Base-by-base conservation (phyloP, 1,139 yeast species). In the Nakaseomyces glabratus region DNA sequence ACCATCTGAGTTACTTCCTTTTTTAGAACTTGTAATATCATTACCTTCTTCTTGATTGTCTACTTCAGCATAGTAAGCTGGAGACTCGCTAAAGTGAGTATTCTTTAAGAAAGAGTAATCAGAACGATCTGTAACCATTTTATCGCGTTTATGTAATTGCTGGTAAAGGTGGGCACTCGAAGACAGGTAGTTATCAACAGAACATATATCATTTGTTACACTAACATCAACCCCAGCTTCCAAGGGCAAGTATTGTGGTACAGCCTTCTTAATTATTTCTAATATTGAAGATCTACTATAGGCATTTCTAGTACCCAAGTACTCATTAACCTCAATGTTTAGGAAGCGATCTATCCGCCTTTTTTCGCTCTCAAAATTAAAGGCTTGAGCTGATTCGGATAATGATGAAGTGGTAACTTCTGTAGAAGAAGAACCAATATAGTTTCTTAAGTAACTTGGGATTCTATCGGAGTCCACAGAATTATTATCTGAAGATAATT, bases 181-280 rank as follows among this genome's bases (percentile, higher is more conserved):
- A 9, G 36, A 32, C 28, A 51, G 55, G 37, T 43, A 51, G 28
- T 52, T 52, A n/a, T 38, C 29, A 4, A 36, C 33, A 9, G 52
- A 46, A 34, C 55, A 51, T 13, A 53, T 47, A 35, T 52, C 37
- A 35, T 52, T 53, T 13, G 57, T 49, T n/a, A 41, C 49, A 38
- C 48, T 48, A 5, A 38, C 45, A 7, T 19, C 12, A 4, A 42
- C 32, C 30, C 40, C 37, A 3, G 32, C 36, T 7, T 23, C 31
- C 8, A 53, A 35, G 7, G 55, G 45, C 8, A 35, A 33, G 33
- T 52, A 52, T 6, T 31, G 25, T 6, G 43, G 43, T 6, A 53
- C 34, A 8, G 52, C 49, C 2, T 39, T 31, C 17, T 41, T 40
- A 9, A 52, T 41, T 20, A 50, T 29, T 4, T 37, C 38, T 8